phyloP scores from a whole-genome alignment of 2,329 filamentous ascomycete species.

The Triangularia setosa region DNA sequence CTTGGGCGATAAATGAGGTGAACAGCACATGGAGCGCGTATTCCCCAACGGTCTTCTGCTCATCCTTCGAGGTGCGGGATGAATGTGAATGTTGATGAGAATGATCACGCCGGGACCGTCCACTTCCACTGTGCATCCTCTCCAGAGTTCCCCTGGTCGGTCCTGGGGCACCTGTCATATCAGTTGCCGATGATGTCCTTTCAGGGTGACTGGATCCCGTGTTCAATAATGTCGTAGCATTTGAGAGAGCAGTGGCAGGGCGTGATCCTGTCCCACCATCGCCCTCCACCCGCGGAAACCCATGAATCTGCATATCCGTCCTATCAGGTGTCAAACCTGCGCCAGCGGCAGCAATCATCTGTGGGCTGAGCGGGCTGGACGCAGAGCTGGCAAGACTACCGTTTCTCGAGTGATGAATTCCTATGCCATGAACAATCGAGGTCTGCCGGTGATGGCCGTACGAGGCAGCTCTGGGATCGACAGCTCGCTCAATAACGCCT shows the following conservation, averaged over 20 bases:
- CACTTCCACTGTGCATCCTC: conserved; percentile 59
- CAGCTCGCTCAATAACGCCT: conserved; percentile 47
- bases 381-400: conserved; percentile 78
- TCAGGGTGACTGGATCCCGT: conserved; percentile 35
- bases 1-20: conserved; percentile 93
- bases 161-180: conserved; percentile 34
- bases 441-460: conserved; percentile 94
- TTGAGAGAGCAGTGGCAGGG: conserved; percentile 46
- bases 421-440: conserved; percentile 85
- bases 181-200: conserved; percentile 46
- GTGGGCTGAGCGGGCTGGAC: conserved; percentile 81
- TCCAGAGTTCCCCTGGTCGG: conserved; percentile 52
- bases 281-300: conserved; percentile 43
- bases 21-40: conserved; percentile 96
- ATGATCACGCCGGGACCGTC: conserved; percentile 66
- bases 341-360: conserved; percentile 71
- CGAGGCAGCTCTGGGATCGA: conserved; percentile 51
- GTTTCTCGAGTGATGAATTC: conserved; percentile 81
- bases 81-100: conserved; percentile 67
- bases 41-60: conserved; percentile 92
- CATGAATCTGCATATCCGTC: conserved; percentile 42
- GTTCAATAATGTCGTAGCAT: conserved; percentile 35
- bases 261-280: conserved; percentile 39
- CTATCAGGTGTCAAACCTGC: conserved; percentile 51
- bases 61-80: conserved; percentile 64